Base-by-base conservation (phyloP, 495 filamentous ascomycete species). In the Hyaloscypha variabilis region DNA sequence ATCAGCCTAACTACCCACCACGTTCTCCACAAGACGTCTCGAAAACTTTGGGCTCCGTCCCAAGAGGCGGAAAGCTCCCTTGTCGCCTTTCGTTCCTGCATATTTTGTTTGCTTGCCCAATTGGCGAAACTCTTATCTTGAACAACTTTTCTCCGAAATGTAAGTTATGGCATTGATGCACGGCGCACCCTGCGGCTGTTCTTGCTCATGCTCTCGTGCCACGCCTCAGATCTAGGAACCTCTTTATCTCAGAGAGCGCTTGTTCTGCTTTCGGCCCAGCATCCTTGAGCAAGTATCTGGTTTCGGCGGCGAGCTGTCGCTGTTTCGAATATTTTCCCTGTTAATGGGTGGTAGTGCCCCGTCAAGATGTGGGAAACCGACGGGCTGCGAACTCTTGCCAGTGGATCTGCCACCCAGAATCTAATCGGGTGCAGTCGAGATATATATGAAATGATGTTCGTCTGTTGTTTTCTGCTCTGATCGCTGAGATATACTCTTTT, bases 401-500 rank as follows among this genome's bases (percentile, higher is more conserved):
- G 23, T 25, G 23, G 26, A 24, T 54, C 51, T 54, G 51, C 30
- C 30, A 34, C 30, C 30, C 8, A 13, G 31, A 34, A 19, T 6
- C 26, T 11, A 24, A 28, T 24, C 23, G 51, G 17, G 2, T 42
- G 0, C 14, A 24, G 19, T 23, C 6, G 11, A 54, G 17, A 25
- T 26, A 34, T 57, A 57, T 57, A 57, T 21, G 10, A 57, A 28
- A 57, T 57, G 1, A 11, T 57, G 25, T 29, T 57, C 54, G 28
- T 34, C 19, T 11, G 29, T 46, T 46, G 0, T 46, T 19, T 46
- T 34, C 31, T 34, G 6, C 8, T 30, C 14, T 17, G 19, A 8
- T 29, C 53, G 13, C n/a, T 14, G 53, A 10, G 3, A 56, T 24
- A 57, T n/a, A 26, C 8, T 57, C 25, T 14, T 57, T 57, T 2